Conservation (phyloP, 176 grass and related monocot genomes). For the Oryza coarctata region DNA sequence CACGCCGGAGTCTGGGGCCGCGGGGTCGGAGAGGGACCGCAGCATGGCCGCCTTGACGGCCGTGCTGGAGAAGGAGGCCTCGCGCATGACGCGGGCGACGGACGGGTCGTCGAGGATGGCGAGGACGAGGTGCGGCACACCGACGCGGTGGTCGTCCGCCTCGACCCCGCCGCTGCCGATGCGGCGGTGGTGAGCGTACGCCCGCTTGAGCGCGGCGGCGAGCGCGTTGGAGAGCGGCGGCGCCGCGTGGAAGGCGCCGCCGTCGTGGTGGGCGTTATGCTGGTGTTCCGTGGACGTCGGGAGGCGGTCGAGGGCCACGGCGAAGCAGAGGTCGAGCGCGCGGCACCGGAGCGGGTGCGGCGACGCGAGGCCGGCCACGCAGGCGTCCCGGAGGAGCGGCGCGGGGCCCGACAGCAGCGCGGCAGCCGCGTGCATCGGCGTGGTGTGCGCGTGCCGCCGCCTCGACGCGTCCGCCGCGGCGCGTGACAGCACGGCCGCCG, state of each 20-base stretch:
- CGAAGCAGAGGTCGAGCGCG: slow-evolving; percentile 88
- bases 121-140: slow-evolving; percentile 65
- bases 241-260: background rate
- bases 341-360: slow-evolving; percentile 70
- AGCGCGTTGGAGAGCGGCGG: slow-evolving; percentile 82
- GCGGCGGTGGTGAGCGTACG: slow-evolving; percentile 81
- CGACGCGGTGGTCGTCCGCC: slow-evolving; percentile 63
- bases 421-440: slow-evolving; percentile 74
- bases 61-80: slow-evolving; percentile 79
- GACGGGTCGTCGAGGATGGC: slow-evolving; percentile 92
- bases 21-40: slow-evolving; percentile 34
- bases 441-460: slow-evolving; percentile 69
- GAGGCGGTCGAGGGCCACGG: slow-evolving; percentile 79
- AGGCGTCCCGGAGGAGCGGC: slow-evolving; percentile 61
- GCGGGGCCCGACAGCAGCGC: slow-evolving; percentile 65
- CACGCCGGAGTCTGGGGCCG: slow-evolving; percentile 19
- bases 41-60: slow-evolving; percentile 61
- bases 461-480: slow-evolving; percentile 58
- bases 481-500: slow-evolving; percentile 53
- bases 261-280: background rate
- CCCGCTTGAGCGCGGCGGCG: slow-evolving; percentile 78
- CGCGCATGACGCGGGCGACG: slow-evolving; percentile 89
- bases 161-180: slow-evolving; percentile 37
- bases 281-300: slow-evolving; percentile 44
- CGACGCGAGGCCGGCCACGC: slow-evolving; percentile 41